A percentile compares a stretch with the other conserved stretches of the same genome.
Conservation (phyloP, 2,329 filamentous ascomycete genomes). For the Trichoderma sp. region DNA sequence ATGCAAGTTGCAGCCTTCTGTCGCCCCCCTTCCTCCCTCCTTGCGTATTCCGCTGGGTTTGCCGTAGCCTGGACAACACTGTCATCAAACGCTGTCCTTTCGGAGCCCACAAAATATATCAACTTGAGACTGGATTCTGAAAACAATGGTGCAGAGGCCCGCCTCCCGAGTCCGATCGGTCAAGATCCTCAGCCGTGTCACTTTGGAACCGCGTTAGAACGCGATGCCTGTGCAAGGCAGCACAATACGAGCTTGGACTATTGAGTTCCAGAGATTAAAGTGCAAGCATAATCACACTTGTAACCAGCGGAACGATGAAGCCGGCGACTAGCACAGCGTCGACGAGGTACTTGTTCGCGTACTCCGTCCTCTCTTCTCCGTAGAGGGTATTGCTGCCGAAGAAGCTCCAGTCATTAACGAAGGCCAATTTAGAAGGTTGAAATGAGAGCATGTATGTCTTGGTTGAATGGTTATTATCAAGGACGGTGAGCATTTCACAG, state of each 20-base stretch:
- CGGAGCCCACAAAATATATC: neutral
- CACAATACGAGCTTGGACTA: neutral
- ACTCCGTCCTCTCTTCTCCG: slow-evolving; percentile 1
- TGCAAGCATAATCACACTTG: slow-evolving; percentile 5
- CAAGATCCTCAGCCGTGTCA: slow-evolving; percentile 8
- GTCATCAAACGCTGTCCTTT: neutral
- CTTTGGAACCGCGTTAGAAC: neutral
- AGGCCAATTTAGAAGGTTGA: neutral
- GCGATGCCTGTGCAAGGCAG: neutral
- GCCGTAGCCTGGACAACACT: neutral
- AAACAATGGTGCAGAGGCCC: neutral
- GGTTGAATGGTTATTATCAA: neutral
- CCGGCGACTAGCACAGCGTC: neutral
- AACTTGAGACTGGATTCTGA: neutral
- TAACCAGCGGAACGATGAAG: slow-evolving; percentile 12
- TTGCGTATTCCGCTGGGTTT: neutral
- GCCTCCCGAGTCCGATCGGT: slow-evolving; percentile 12
- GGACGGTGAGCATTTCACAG: neutral
- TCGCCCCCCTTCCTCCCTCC: neutral
- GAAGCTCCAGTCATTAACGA: neutral
- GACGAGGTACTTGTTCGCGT: slow-evolving; percentile 1
- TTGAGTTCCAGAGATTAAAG: slow-evolving; percentile 2
- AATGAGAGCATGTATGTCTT: neutral
- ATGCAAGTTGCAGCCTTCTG: neutral
- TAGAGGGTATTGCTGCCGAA: slow-evolving; percentile 7